Conservation (phyloP, 176 grass and related monocot species). For the Aegilops speltoides region DNA sequence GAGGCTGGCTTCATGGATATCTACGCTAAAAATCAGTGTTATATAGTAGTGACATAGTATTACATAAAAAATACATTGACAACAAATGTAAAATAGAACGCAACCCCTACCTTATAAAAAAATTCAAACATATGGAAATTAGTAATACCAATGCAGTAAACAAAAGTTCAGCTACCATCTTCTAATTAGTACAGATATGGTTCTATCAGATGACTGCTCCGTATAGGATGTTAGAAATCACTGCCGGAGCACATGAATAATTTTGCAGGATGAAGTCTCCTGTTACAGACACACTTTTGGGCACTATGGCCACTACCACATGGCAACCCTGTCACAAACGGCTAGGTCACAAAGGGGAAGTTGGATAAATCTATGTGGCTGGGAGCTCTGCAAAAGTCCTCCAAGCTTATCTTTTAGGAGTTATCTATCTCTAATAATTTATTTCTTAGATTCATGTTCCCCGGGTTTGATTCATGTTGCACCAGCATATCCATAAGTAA, state of each 20-base stretch:
- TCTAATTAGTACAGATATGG: background rate
- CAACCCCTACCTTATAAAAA: too few relatives aligned
- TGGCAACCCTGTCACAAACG: too few relatives aligned
- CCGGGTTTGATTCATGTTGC: background rate
- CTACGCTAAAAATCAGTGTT: too few relatives aligned
- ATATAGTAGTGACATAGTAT: too few relatives aligned
- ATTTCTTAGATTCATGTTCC: background rate
- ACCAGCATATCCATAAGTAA: background rate
- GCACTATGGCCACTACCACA: background rate
- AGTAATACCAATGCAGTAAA: too few relatives aligned
- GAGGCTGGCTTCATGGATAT: too few relatives aligned
- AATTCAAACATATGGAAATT: too few relatives aligned
- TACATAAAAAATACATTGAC: too few relatives aligned
- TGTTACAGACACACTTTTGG: background rate
- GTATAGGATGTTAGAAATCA: conserved; percentile 10
- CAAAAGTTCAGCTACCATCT: background rate
- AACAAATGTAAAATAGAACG: too few relatives aligned
- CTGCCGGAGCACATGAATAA: background rate
- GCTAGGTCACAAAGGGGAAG: background rate
- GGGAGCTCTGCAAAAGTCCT: background rate
- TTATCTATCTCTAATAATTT: background rate
- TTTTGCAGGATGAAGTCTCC: background rate
- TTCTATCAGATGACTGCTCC: background rate
- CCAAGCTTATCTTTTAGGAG: background rate
- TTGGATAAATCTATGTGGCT: background rate